phyloP scores from a whole-genome alignment of 2,329 filamentous ascomycete species.

The Fusarium albosuccineum region DNA sequence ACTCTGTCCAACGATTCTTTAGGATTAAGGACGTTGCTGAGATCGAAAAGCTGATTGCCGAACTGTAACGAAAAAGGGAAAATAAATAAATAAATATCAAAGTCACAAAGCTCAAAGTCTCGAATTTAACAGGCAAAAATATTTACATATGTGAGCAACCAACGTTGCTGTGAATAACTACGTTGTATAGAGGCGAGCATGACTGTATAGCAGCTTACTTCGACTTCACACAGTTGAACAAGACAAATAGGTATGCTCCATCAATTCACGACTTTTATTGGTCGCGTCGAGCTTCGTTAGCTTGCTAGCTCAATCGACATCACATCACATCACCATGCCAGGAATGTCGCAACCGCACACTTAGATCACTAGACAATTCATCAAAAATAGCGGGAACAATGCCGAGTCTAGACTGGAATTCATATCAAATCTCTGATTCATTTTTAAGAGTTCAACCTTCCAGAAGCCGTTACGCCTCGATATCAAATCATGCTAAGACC shows the following conservation, averaged over 20 bases:
- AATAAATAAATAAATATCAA: constrained; percentile 5
- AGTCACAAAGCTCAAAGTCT: not conserved
- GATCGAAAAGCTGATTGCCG: constrained; percentile 72
- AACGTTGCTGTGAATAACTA: too few species aligned
- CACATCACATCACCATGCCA: constrained; percentile 10
- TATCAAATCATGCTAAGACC: constrained; percentile 52
- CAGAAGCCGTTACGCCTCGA: constrained; percentile 56
- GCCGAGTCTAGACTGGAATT: constrained; percentile 43
- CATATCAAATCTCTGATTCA: constrained; percentile 53
- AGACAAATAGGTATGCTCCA: too few species aligned
- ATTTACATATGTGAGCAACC: not conserved
- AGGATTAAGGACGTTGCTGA: constrained; percentile 74
- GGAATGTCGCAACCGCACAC: not conserved
- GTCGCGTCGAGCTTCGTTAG: too few species aligned
- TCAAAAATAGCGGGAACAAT: constrained; percentile 30
- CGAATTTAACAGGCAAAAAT: not conserved
- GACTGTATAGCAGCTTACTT: too few species aligned
- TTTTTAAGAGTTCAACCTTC: constrained; percentile 52
- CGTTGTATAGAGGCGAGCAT: too few species aligned
- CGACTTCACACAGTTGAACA: too few species aligned
- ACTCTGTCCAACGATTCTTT: constrained; percentile 82
- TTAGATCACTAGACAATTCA: constrained; percentile 12
- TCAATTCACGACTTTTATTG: too few species aligned
- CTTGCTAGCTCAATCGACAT: not conserved
- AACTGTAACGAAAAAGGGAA: constrained; percentile 36